Evolutionary conservation across 495 filamentous ascomycete species (phyloP).

Genomic region (Halenospora varia): DNA sequence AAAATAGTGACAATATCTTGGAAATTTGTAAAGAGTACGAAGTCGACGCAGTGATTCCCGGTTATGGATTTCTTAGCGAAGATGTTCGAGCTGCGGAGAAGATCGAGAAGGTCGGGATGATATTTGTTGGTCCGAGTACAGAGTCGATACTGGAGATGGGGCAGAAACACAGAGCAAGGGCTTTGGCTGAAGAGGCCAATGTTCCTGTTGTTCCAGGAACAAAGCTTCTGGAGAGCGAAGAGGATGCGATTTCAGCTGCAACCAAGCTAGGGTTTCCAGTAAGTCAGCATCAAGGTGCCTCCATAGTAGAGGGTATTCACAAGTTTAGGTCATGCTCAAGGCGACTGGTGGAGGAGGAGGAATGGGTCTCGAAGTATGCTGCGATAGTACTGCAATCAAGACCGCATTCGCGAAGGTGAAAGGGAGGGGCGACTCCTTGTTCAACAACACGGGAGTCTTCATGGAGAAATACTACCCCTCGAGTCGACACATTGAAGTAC

Average conservation of each 20-base stretch:
- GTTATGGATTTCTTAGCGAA: conserved; percentile 94
- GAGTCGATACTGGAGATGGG: conserved; percentile 93
- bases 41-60: conserved; percentile 85
- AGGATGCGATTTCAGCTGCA: conserved; percentile 39
- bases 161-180: conserved; percentile 82
- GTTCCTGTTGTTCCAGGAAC: conserved; percentile 88
- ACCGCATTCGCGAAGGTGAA: conserved; percentile 38
- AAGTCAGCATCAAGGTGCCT: conserved; percentile 1
- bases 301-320: neutral
- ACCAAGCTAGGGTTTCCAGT: conserved; percentile 47
- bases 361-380: conserved; percentile 42
- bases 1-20: conserved; percentile 62
- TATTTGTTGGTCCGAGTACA: conserved; percentile 88
- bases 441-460: conserved; percentile 18
- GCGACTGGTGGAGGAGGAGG: conserved; percentile 55
- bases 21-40: conserved; percentile 73
- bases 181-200: conserved; percentile 86
- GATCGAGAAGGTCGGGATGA: conserved; percentile 80
- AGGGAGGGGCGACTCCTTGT: conserved; percentile 15
- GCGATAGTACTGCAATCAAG: conserved; percentile 33
- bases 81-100: conserved; percentile 81
- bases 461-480: conserved; percentile 17
- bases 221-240: conserved; percentile 39
- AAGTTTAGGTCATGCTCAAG: conserved; percentile 47
- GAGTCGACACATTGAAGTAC: conserved; percentile 64